Base-by-base conservation (phyloP, 306 rosid species). In the Inga leiocalycina region DNA sequence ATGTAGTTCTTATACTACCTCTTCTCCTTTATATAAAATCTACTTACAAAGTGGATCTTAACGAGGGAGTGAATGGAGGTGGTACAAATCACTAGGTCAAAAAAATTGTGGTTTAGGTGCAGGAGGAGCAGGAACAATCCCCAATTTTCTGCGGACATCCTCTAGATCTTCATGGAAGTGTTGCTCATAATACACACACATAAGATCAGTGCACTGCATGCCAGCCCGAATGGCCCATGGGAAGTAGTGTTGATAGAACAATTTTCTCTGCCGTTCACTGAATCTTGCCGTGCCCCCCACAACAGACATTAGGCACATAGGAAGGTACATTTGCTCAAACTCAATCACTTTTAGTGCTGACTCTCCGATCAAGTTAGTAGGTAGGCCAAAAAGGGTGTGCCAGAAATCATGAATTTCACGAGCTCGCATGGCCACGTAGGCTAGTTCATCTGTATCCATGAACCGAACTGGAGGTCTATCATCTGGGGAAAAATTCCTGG, bases 211-310 rank as follows among this genome's bases (percentile, higher is more conserved):
- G 88, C 91, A 89, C 44, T 79, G 92, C 83, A 87, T 78, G 68
- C 99, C 97, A 70, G 98, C 99, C 71, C 78, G 91, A 79, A 87
- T 27, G 54, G 99, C 97, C 98, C 99, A 92, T 6, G 97, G 97
- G 56, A 96, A 87, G 90, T 94, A 96, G 77, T 92, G 95, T 84
- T 87, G 92, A 80, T 90, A 91, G 87, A 94, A 94, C 83, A 91
- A 79, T 57, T 89, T 92, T 79, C 77, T 73, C 85, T 96, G 99
- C 80, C 79, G 89, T 62, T 87, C 93, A 3, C 46, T 92, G 91
- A 94, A 96, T 80, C 97, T 89, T 30, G 88, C 89, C 1, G 96
- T 78, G 65, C 95, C 93, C 39, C 95, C 95, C 35, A 88, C 8
- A 10, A 90, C 91, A 12, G 95, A 88, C 74, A 91, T 45, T 70